Conservation (phyloP, 208 protist species). For the Trypanosomatidae sp. region DNA sequence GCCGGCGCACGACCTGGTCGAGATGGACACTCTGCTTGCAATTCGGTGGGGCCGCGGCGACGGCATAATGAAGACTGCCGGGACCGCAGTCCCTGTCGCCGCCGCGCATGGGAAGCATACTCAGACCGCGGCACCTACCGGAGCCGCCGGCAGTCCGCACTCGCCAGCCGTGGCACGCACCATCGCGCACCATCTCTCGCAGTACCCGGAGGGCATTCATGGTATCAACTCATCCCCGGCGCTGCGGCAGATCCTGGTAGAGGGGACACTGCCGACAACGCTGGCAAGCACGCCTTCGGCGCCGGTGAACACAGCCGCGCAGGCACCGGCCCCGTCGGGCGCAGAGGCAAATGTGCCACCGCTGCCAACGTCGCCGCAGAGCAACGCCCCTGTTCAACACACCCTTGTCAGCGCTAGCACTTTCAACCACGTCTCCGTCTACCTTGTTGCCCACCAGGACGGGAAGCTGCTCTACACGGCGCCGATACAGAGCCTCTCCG, state of each 20-base stretch:
- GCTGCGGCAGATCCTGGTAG: conserved; percentile 48
- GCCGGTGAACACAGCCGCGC: background rate
- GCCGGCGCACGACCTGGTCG: conserved; percentile 1
- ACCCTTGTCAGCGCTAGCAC: conserved; percentile 73
- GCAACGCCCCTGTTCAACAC: conserved; percentile 56
- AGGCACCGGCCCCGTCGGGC: conserved; percentile 1
- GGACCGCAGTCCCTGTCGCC: conserved; percentile 4
- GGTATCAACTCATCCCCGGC: conserved; percentile 51
- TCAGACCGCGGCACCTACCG: background rate
- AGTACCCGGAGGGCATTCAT: conserved; percentile 74
- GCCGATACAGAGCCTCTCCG: conserved; percentile 66
- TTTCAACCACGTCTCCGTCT: conserved; percentile 79
- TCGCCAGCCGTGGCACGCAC: conserved; percentile 23
- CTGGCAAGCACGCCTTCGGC: conserved; percentile 12
- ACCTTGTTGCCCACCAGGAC: conserved; percentile 72
- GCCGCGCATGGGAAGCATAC: conserved; percentile 7
- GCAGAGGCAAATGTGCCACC: conserved; percentile 35
- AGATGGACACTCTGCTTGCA: conserved; percentile 52
- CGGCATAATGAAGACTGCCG: conserved; percentile 23
- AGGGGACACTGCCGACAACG: conserved; percentile 29
- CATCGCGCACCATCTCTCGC: conserved; percentile 43
- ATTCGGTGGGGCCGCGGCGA: conserved; percentile 49
- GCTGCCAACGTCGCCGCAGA: conserved; percentile 24
- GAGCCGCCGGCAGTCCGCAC: background rate
- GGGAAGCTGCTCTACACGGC: conserved; percentile 49